Conservation (phyloP, 345 rosid genomes). For the Lumnitzera littorea region DNA sequence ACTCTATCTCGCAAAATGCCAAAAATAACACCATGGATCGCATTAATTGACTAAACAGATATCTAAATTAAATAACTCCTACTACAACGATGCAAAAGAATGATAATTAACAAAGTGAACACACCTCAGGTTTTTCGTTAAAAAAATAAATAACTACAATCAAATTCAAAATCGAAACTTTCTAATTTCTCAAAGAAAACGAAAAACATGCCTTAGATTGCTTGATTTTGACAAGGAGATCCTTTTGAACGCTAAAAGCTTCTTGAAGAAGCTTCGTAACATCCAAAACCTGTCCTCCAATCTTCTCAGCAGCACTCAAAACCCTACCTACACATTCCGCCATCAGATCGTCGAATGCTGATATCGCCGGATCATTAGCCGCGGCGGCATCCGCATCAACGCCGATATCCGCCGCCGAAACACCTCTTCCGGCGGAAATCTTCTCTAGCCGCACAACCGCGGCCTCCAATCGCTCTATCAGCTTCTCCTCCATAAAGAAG, state of each 20-base stretch:
- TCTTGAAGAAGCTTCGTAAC: conserved; percentile 56
- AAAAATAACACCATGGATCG: not conserved
- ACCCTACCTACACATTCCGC: conserved; percentile 48
- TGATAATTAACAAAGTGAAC: not conserved
- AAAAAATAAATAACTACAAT: no score
- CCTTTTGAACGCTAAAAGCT: conserved; percentile 60
- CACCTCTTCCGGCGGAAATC: conserved; percentile 28
- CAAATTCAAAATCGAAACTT: not conserved
- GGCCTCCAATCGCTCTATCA: conserved; percentile 67
- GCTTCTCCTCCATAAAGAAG: conserved; percentile 61
- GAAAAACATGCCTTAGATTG: conserved; percentile 47
- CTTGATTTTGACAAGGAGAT: conserved; percentile 60
- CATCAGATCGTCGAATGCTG: conserved; percentile 71
- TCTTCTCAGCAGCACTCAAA: conserved; percentile 65
- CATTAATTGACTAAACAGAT: not conserved
- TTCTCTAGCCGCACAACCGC: conserved; percentile 75
- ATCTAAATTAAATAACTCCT: not conserved
- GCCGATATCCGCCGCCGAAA: conserved; percentile 14
- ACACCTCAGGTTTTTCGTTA: no score
- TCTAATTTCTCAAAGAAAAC: not conserved
- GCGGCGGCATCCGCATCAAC: conserved; percentile 8
- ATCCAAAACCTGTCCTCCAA: conserved; percentile 81
- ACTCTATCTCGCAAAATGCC: no score
- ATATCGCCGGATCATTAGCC: conserved; percentile 62
- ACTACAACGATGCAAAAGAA: not conserved